These are phyloP conservation scores for rapeseed (Brassica napus) DNA, from an alignment of 345 rosid genomes.

Conservation along the genomic window DNA sequence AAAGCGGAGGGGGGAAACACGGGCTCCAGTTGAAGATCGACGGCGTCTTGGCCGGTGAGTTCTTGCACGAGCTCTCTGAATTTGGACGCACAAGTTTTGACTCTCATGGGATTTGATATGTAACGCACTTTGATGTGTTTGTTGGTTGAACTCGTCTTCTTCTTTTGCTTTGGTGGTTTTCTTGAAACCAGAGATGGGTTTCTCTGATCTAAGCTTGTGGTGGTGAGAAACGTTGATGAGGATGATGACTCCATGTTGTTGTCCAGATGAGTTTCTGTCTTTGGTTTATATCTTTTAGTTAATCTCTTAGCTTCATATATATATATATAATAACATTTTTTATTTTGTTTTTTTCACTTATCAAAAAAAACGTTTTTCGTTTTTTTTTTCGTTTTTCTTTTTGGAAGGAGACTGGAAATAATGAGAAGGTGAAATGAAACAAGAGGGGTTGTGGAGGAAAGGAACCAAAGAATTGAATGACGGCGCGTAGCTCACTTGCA, in stretches of 20 bases:
- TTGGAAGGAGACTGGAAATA: not conserved
- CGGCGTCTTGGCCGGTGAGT: not conserved
- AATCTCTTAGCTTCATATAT: not conserved
- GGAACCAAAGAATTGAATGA: not conserved
- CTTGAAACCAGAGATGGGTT: constrained; percentile 13
- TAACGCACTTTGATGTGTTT: constrained; percentile 66
- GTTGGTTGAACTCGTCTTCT: constrained; percentile 24
- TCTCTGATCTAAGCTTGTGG: constrained; percentile 20
- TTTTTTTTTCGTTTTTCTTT: not conserved
- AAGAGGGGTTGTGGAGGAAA: not conserved
- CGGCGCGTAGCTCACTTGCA: not conserved
- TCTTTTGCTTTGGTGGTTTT: constrained; percentile 32
- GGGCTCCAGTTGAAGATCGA: not conserved
- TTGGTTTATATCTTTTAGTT: not conserved
- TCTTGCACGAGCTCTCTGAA: not conserved
- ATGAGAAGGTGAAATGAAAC: not conserved
- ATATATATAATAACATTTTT: not conserved
- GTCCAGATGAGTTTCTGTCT: not conserved
- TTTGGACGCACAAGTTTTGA: constrained; percentile 40
- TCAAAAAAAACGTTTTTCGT: too few species aligned
- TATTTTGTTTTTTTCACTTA: not conserved
- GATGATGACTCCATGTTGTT: constrained; percentile 34
- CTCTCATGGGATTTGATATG: constrained; percentile 80
- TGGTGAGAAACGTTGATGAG: constrained; percentile 29
- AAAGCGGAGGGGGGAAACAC: constrained; percentile 8